Conservation (phyloP, 306 rosid genomes). For the Cotoneaster glaucophyllus region DNA sequence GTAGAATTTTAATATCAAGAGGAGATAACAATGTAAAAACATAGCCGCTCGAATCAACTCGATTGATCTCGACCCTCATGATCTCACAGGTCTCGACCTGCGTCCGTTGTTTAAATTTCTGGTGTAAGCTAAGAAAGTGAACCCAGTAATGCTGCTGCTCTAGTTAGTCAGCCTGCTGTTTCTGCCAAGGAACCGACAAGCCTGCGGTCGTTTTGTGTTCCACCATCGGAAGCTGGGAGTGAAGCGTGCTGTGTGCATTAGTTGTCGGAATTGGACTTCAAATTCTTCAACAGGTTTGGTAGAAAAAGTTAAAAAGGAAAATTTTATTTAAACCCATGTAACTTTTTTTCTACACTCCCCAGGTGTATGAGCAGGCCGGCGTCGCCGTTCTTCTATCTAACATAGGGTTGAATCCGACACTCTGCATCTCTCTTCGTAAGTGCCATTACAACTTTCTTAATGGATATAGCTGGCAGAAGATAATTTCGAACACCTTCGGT, state of each 20-base stretch:
- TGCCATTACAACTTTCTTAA: constrained; percentile 46
- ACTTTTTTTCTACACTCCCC: constrained; percentile 63
- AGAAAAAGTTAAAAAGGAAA: no score
- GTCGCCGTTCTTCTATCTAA: constrained; percentile 40
- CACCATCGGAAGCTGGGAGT: constrained; percentile 10
- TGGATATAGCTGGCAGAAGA: constrained; percentile 77
- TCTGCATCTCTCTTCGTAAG: constrained; percentile 50
- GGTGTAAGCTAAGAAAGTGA: constrained; percentile 1
- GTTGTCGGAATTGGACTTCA: constrained; percentile 32
- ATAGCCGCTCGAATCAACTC: no score
- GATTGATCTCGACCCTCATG: no score
- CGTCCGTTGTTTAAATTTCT: constrained; percentile 6
- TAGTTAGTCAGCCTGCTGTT: constrained; percentile 9
- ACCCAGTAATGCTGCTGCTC: neutral
- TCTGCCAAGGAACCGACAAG: neutral
- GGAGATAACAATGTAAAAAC: no score
- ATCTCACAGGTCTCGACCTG: neutral
- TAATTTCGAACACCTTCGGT: constrained; percentile 6
- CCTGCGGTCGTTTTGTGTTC: neutral
- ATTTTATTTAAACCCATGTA: constrained; percentile 33
- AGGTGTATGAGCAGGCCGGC: constrained; percentile 56
- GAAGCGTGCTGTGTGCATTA: constrained; percentile 22
- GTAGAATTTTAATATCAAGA: no score
- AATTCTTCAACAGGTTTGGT: constrained; percentile 29
- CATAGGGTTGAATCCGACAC: constrained; percentile 39